These are phyloP conservation scores for Coprinopsis sp. DNA, from an alignment of 768 basidiomycete species.

Conservation along the genomic window DNA sequence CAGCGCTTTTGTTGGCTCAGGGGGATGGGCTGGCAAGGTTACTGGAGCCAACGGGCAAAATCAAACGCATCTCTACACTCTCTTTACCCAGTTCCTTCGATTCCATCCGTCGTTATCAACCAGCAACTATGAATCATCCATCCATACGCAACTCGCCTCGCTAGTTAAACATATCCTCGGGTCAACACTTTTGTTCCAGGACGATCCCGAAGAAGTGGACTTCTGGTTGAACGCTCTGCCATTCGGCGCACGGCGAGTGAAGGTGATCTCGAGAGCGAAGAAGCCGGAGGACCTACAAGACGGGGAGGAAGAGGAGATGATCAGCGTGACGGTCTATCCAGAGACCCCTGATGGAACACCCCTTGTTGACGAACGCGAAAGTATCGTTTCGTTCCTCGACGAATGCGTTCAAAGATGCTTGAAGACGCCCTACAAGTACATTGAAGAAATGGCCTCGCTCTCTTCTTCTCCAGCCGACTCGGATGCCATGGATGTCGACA, in stretches of 20 bases:
- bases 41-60: neutral
- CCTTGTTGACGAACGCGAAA: slow-evolving; percentile 51
- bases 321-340: slow-evolving; percentile 7
- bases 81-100: slow-evolving; percentile 36
- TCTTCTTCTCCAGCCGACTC: slow-evolving; percentile 1
- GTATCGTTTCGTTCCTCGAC: slow-evolving; percentile 69
- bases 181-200: slow-evolving; percentile 71
- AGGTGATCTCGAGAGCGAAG: slow-evolving; percentile 3
- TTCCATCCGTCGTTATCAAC: neutral
- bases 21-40: slow-evolving; percentile 61
- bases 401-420: slow-evolving; percentile 80
- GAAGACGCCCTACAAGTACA: slow-evolving; percentile 81
- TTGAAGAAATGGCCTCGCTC: slow-evolving; percentile 56
- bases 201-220: slow-evolving; percentile 6
- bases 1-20: slow-evolving; percentile 54
- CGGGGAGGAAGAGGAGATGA: slow-evolving; percentile 1
- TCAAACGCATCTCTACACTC: slow-evolving; percentile 55
- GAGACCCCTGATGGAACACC: slow-evolving; percentile 57
- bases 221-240: slow-evolving; percentile 5
- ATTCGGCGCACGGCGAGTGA: slow-evolving; percentile 1
- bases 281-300: slow-evolving; percentile 1
- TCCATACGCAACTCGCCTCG: slow-evolving; percentile 38
- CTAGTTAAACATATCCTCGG: slow-evolving; percentile 67
- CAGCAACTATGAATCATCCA: slow-evolving; percentile 45
- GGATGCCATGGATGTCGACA: slow-evolving; percentile 6